phyloP scores from a whole-genome alignment of 148 eudicot species.

The Rheum nobile region DNA sequence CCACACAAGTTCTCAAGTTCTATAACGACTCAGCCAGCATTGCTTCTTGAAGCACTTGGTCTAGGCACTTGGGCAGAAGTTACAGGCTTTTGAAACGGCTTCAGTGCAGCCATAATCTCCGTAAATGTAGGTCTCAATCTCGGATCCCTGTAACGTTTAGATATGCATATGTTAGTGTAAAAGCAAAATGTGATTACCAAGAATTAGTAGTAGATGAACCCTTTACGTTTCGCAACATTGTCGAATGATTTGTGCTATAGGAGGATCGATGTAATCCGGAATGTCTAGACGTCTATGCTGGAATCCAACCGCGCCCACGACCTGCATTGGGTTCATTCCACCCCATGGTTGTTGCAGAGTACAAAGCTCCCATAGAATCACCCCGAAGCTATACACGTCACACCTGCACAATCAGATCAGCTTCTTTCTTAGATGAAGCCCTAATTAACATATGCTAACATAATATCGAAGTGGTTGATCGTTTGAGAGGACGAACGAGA shows the following conservation, averaged over 20 bases:
- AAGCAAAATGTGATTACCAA: no score
- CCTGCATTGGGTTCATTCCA: conserved; percentile 99
- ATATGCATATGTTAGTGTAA: neutral
- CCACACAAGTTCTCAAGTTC: neutral
- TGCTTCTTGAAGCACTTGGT: conserved; percentile 23
- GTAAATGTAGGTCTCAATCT: conserved; percentile 70
- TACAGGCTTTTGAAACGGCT: conserved; percentile 67
- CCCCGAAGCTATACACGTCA: conserved; percentile 88
- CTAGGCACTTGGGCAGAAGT: conserved; percentile 38
- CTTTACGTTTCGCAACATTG: conserved; percentile 96
- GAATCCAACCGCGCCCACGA: conserved; percentile 97
- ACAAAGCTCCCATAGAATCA: conserved; percentile 92
- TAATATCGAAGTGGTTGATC: neutral
- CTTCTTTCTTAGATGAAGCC: neutral
- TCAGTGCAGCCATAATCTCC: conserved; percentile 79
- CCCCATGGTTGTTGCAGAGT: conserved; percentile 96
- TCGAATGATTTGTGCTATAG: conserved; percentile 54
- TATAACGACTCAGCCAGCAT: neutral
- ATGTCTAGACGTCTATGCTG: conserved; percentile 92
- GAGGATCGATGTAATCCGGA: conserved; percentile 70
- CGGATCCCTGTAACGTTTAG: conserved; percentile 48
- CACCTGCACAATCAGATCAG: conserved; percentile 38
- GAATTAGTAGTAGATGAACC: conserved; percentile 13
- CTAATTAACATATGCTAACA: neutral
- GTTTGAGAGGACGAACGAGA: neutral